Evolutionary conservation across 768 basidiomycete genomes (phyloP), one percentile per base, ranked within the genome.

Genomic region (Xanthoconium purpureum): DNA sequence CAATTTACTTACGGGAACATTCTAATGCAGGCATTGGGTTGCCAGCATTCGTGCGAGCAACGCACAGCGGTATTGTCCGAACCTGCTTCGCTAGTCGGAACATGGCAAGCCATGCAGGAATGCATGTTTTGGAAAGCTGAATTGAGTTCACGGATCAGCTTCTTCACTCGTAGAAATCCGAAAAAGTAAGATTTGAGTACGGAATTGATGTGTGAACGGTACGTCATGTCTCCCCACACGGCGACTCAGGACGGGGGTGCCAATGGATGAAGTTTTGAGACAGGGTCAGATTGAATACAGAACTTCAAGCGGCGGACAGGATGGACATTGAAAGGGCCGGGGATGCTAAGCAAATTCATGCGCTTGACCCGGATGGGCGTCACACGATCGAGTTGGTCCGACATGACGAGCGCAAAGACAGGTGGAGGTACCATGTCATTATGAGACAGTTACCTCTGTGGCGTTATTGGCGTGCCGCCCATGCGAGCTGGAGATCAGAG

Each of bases 191-290:
- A 45, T 52, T 64, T 65, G 24, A 42, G 48, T 47, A 48, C 43
- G 45, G 48, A 47, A 52, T 52, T 32, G 57, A 54, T 53, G 30
- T 53, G 45, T 45, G 52, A 33, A 48, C 5, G 50, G 56, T 61
- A 65, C 64, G 64, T 65, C 65, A 67, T 64, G 57, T 47, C 57
- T 48, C 62, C 55, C 64, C 55, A 55, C 64, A 63, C 57, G 63
- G 64, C 61, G 54, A 59, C 52, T 59, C 50, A 37, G 54, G 54
- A 60, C 58, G 29, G 61, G 45, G 43, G 52, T 47, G 42, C 35
- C 3, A 28, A 15, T 51, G 38, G 30, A 46, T 47, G 56, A 30
- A 17, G 42, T 33, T 39, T 63, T 50, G 53, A 56, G 57, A 62
- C 55, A 59, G 59, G 59, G 65, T 65, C 55, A 44, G 45, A 47